Percentiles rank a stretch among this genome's conserved stretches.
These are phyloP conservation scores for Fusarium illudens DNA, from an alignment of 2,329 filamentous ascomycete species.

Conservation along the genomic window DNA sequence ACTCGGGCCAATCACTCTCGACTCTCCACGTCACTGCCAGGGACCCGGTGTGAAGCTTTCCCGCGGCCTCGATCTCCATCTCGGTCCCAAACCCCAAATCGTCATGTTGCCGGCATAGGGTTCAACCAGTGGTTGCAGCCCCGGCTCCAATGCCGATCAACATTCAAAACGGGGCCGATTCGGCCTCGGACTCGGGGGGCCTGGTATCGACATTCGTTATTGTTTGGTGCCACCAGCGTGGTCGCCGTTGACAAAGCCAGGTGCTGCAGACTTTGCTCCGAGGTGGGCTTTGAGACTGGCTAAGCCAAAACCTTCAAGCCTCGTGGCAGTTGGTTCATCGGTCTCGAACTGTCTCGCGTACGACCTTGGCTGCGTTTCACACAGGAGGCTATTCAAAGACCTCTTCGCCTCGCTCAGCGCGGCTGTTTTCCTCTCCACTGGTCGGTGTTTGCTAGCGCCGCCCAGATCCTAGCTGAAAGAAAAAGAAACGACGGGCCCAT, in stretches of 20 bases:
- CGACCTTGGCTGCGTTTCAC: conserved; percentile 21
- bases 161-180: conserved; percentile 20
- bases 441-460: conserved; percentile 15
- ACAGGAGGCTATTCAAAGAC: conserved; percentile 14
- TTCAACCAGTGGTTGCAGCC: background rate
- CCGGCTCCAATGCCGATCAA: conserved; percentile 28
- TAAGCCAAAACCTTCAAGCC: conserved; percentile 8
- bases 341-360: conserved; percentile 25
- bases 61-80: conserved; percentile 18
- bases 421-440: conserved; percentile 19
- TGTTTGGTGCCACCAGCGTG: conserved; percentile 4
- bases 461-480: conserved; percentile 10
- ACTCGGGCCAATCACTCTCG: background rate
- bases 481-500: conserved; percentile 19
- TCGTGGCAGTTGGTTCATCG: conserved; percentile 12
- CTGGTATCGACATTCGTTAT: background rate
- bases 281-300: conserved; percentile 3
- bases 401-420: conserved; percentile 28
- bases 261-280: conserved; percentile 2
- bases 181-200: conserved; percentile 10
- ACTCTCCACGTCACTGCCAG: conserved; percentile 15
- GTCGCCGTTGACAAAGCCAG: background rate
- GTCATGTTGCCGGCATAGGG: conserved; percentile 9
- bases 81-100: conserved; percentile 18
- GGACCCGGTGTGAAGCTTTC: background rate